Evolutionary conservation across 352 stramenopile species (phyloP), one percentile per base, ranked within the genome.

Genomic region (Sclerospora graminicola): DNA sequence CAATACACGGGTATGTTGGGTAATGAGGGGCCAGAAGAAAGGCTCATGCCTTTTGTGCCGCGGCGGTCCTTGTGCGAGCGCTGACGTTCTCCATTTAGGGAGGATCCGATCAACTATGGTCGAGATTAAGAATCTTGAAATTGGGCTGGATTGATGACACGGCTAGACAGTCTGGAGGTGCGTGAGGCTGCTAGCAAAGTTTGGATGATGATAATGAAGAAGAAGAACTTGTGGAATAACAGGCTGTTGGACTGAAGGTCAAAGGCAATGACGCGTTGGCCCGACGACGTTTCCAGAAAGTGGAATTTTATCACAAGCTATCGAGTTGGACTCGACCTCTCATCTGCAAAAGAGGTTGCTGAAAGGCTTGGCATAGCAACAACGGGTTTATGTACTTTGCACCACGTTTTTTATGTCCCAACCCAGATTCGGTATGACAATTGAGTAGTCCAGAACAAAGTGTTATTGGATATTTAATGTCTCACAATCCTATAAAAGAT

Each of bases 221-320:
- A 20, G 40, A 54, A 20, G 45, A 57, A 19, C 60, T 60, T 1
- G 34, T 41, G 5, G 57, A 63, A 28, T 41, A 57, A 13, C 58
- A 69, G 34, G 62, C 61, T n/a, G 53, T 60, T 10, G 61, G 66
- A 1, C 40, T 85, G 7, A 90, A 90, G 26, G 65, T 66, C 7
- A 82, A 87, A 36, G 81, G 81, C 19, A 93, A 93, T 47, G 68
- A 71, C 4, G 78, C 78, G 7, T 93, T 93, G 48, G 63, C 77
- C 11, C 69, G 65, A 19, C 60, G 66, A 2, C 66, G 85, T 8
- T 97, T 96, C 51, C 51, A 72, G 20, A 69, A 69, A 10, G 85
- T 24, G 60, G 75, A 24, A 74, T 76, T 13, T 97, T 97, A 54
- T 87, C 80, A 10, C 69, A 94, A 23, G 87, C 89, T 6, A 95